Evolutionary conservation across 2,329 filamentous ascomycete genomes (phyloP), one percentile per base, ranked within the genome.

Genomic region (Pseudocercospora vitis): DNA sequence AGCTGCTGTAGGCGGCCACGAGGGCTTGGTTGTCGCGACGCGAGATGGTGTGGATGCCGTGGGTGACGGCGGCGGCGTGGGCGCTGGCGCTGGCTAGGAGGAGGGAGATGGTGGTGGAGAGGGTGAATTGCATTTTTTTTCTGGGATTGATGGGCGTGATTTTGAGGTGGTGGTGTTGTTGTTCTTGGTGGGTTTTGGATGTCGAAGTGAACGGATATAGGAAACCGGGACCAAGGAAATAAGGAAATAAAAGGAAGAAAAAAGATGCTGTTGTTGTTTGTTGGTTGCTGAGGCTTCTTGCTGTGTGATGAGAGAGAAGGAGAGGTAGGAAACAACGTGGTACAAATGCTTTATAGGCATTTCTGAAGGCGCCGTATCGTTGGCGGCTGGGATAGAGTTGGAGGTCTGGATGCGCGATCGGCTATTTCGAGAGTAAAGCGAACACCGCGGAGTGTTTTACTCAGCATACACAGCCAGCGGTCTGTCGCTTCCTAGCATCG

Each of bases 1-100:
- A 16, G 14, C n/a, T 37, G n/a, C n/a, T 16, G 33, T 37, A 37
- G 8, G 33, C 33, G 14, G 33, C n/a, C 4, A 37, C 33, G n/a
- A 37, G 33, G 33, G 33, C 3, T 37, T 37, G 33, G 33, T 37
- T 37, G 33, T n/a, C n/a, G 33, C 33, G 33, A 37, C 33, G 33
- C 8, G 7, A 37, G 33, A 37, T 37, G 33, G 33, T 8, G 33
- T n/a, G n/a, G n/a, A n/a, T 19, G 14, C n/a, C 3, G 14, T 37
- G 14, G n/a, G 33, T 37, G 33, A 37, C 8, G 16, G 33, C 3
- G 14, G 7, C n/a, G 33, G 33, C 33, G 14, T 37, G 14, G 33
- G 33, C 8, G 8, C n/a, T 37, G 33, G 33, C 33, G n/a, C n/a
- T n/a, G n/a, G n/a, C n/a, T n/a, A n/a, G n/a, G 33, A 37, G 33